Base-by-base conservation (phyloP, 129 eudicot species). In the Oenanthe sinensis region DNA sequence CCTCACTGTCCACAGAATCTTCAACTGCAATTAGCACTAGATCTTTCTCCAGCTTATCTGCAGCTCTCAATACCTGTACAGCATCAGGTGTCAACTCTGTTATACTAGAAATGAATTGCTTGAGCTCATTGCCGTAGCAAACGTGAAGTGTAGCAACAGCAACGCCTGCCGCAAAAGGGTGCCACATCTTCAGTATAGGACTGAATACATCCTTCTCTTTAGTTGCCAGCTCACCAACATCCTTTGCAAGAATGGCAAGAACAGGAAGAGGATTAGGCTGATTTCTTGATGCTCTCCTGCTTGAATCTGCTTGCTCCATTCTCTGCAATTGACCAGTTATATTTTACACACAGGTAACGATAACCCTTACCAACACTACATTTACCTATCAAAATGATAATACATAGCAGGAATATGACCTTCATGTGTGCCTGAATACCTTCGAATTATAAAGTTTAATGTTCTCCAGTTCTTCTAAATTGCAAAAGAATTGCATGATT, bases 251-350 rank as follows among this genome's bases (percentile, higher is more conserved):
- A 78, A 96, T 96, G 48, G 89, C 96, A 74, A 96, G 96, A 48
- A 92, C 89, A 6, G 97, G 99, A 74, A 90, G 97, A 78, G 99
- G 91, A 82, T 92, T 96, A 52, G 93, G 96, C 82, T 89, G 96
- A 89, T 92, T 92, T 85, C 90, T 89, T 48, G 97, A 90, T 86
- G 99, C 97, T 71, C 99, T 84, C 79, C 99, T 86, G 87, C 94
- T 96, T 81, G 97, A 92, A 88, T 96, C 99, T 44, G 99, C 99
- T 79, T 90, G 89, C 84, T 96, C 99, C 99, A 96, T 96, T 85
- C 82, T 82, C 99, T 96, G 92, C 77, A 83, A 75, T 44, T 63
- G 74, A 58, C 22, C 75, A 26, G 63, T 54, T 71, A 81, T 79
- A 54, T 63, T 50, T 40, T 40, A 58, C 43, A 48, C 20, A 37